Conservation (phyloP, 2,329 filamentous ascomycete species). For the Grosmannia clavigera region DNA sequence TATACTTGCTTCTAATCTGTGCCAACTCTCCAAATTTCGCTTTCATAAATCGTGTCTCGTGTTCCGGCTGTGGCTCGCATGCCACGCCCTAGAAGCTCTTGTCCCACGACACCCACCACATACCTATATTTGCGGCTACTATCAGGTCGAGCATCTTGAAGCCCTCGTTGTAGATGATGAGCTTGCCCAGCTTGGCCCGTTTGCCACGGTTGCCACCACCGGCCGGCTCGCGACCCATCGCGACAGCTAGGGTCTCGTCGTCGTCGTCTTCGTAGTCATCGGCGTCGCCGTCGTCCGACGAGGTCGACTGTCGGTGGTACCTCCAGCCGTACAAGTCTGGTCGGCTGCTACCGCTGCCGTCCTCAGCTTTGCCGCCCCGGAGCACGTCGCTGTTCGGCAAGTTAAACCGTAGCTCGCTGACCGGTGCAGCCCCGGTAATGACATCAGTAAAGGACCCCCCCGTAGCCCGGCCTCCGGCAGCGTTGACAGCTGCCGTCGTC, state of each 20-base stretch:
- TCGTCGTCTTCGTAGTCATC: constrained; percentile 17
- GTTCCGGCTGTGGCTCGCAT: not conserved
- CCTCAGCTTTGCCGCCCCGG: not conserved
- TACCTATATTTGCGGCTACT: constrained; percentile 78
- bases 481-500: constrained; percentile 8
- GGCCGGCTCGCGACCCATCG: constrained; percentile 68
- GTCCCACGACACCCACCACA: constrained; percentile 90
- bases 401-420: constrained; percentile 87
- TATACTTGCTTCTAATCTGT: too few relatives aligned
- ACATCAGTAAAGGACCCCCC: constrained; percentile 15
- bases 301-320: constrained; percentile 12
- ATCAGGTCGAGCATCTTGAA: constrained; percentile 91
- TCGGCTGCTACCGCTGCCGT: not conserved
- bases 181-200: constrained; percentile 83
- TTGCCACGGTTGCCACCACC: constrained; percentile 79
- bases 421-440: constrained; percentile 28
- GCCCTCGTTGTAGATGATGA: constrained; percentile 81
- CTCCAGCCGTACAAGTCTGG: constrained; percentile 21
- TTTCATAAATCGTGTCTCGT: not conserved
- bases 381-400: constrained; percentile 50
- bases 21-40: not conserved
- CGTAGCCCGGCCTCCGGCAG: constrained; percentile 10
- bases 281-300: constrained; percentile 20
- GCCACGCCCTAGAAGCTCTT: constrained; percentile 24
- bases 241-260: constrained; percentile 33